Evolutionary conservation across 169 alveolate genomes (phyloP).

Genomic region (Cryptosporidium viatorum): DNA sequence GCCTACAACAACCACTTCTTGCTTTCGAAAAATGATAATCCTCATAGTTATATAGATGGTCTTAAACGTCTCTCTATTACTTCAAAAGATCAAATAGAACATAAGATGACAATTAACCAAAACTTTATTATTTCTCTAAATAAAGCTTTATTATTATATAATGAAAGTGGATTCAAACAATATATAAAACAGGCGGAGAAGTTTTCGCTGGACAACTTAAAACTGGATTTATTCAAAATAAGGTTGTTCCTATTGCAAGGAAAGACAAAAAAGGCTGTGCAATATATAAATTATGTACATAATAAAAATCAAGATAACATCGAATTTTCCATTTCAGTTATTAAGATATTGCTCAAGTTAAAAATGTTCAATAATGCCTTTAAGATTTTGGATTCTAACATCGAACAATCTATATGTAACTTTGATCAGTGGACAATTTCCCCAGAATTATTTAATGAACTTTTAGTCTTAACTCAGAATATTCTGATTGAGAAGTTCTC

Average conservation of each 20-base stretch:
- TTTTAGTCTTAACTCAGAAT: background rate
- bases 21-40: conserved; percentile 5
- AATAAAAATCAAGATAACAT: conserved; percentile 19
- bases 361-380: conserved; percentile 1
- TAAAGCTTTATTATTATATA: conserved; percentile 49
- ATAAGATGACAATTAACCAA: conserved; percentile 52
- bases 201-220: conserved; percentile 9
- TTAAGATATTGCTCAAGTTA: conserved; percentile 22
- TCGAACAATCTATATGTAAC: background rate
- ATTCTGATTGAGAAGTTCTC: conserved; percentile 21
- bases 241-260: conserved; percentile 40
- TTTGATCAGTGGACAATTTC: background rate
- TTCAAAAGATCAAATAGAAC: conserved; percentile 53
- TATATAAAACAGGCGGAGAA: conserved; percentile 51
- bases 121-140: conserved; percentile 54
- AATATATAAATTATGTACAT: conserved; percentile 19
- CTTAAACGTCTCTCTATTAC: conserved; percentile 72
- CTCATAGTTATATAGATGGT: conserved; percentile 42
- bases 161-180: conserved; percentile 12
- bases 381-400: conserved; percentile 12
- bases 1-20: conserved; percentile 17
- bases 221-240: conserved; percentile 52
- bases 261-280: conserved; percentile 34
- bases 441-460: conserved; percentile 17
- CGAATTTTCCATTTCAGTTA: conserved; percentile 18